Base-by-base conservation (phyloP, 2,329 filamentous ascomycete species). In the Fusarium sp. region DNA sequence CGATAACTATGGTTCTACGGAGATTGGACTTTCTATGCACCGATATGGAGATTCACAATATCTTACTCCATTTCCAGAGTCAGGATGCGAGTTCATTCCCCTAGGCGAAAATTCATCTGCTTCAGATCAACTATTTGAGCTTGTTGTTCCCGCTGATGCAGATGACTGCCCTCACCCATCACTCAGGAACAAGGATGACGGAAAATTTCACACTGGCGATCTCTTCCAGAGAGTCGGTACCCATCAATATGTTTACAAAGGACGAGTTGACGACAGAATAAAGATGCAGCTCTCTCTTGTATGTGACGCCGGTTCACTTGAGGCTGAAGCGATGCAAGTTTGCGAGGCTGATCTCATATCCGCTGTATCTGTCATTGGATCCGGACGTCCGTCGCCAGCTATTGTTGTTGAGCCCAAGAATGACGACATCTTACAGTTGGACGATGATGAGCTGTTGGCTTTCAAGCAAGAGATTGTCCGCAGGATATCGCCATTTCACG, bases 201-300 rank as follows among this genome's bases (percentile, higher is more conserved):
- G 45, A 17, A 60, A 52, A 5, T 66, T 66, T 0, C 35, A 52
- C 13, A 66, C 61, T 3, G 63, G 62, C 2, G 63, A 66, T 41
- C 30, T 66, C 2, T 66, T 66, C 6, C 40, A 66, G 5, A 18
- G 15, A 11, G 35, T 60, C 11, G 23, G 5, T 10, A 1, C 2
- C 0, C 1, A 42, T n/a, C 33, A 60, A 13, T 66, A 60, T 2
- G 1, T 52, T 15, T 66, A 66, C 2, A 66, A 42, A 33, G 61
- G 61, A 7, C 45, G 63, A 2, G 53, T 66, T 3, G 63, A 66
- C 4, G 63, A 66, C 3, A 66, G 35, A 14, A 66, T 66, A 30
- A 60, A 66, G 23, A 66, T 66, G 63, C 45, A 66, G 12, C 7
- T 60, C 1, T 37, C 61, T 5, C 5, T 48, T 1, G 18, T 46